Percentiles rank a stretch among this genome's conserved stretches.
phyloP scores from a whole-genome alignment of 2,329 filamentous ascomycete species.

The Claviceps sp. region DNA sequence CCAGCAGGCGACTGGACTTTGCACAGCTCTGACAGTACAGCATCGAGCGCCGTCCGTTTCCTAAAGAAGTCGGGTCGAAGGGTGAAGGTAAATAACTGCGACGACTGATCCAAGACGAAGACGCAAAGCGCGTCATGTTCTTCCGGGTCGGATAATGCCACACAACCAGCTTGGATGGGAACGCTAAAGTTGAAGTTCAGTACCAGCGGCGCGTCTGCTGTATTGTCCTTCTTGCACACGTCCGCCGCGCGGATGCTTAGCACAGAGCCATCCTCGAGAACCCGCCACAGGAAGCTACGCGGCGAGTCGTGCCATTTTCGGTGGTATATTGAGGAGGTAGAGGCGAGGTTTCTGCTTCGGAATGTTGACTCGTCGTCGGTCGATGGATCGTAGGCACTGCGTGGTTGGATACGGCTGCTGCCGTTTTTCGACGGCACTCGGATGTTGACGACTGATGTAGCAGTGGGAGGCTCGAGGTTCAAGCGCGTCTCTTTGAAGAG shows the following conservation, averaged over 20 bases:
- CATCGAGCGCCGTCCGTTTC: conserved; percentile 53
- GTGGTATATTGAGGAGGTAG: conserved; percentile 72
- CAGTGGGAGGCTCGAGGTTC: conserved; percentile 61
- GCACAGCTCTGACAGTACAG: conserved; percentile 62
- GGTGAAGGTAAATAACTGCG: conserved; percentile 71
- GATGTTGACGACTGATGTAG: conserved; percentile 57
- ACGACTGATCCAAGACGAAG: conserved; percentile 67
- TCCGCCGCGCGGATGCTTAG: conserved; percentile 78
- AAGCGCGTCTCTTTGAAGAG: conserved; percentile 80
- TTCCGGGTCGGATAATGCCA: conserved; percentile 68
- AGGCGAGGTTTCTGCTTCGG: conserved; percentile 58
- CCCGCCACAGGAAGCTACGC: conserved; percentile 79
- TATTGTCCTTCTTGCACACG: conserved; percentile 53
- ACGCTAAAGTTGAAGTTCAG: conserved; percentile 67
- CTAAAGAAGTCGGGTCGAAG: conserved; percentile 73
- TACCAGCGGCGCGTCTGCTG: conserved; percentile 57
- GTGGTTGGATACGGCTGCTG: conserved; percentile 30
- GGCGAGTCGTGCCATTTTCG: conserved; percentile 63
- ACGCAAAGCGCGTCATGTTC: conserved; percentile 67
- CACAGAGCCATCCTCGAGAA: conserved; percentile 65
- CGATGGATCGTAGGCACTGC: conserved; percentile 17
- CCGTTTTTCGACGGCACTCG: conserved; percentile 44
- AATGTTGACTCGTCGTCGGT: conserved; percentile 63
- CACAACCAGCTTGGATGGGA: conserved; percentile 59
- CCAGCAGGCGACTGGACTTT: conserved; percentile 61